Percentiles rank a stretch among this genome's conserved stretches.
These are phyloP conservation scores for Diaporthe ilicicola DNA, from an alignment of 2,329 filamentous ascomycete genomes.

Conservation along the genomic window DNA sequence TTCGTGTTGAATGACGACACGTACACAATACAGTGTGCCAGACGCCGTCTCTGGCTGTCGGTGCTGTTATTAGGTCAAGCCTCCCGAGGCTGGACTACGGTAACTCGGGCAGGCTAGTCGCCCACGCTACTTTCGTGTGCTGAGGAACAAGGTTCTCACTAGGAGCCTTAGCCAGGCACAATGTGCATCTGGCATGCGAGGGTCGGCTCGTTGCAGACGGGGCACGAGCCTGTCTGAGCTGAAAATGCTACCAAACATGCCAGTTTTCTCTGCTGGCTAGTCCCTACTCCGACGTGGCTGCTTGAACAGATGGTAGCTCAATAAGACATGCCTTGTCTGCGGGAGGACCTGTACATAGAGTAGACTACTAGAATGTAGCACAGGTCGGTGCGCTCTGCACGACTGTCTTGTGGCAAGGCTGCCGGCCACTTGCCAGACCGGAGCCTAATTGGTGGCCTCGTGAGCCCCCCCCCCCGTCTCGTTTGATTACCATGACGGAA, in stretches of 20 bases:
- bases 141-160: background rate
- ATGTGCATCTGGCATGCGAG: slow-evolving; percentile 4
- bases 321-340: background rate
- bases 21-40: slow-evolving; percentile 12
- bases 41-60: background rate
- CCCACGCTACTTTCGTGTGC: background rate
- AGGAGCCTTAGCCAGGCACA: slow-evolving; percentile 19
- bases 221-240: slow-evolving; percentile 12
- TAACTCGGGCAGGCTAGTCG: background rate
- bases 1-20: slow-evolving; percentile 23
- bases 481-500: slow-evolving; percentile 26
- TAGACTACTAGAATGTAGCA: background rate
- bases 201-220: slow-evolving; percentile 24
- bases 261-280: background rate
- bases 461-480: background rate
- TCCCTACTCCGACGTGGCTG: background rate
- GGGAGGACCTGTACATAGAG: background rate
- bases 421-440: background rate
- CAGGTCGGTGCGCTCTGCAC: slow-evolving; percentile 1
- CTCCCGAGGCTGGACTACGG: background rate
- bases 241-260: slow-evolving; percentile 9
- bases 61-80: background rate
- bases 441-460: slow-evolving; percentile 30
- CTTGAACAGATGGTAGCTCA: background rate
- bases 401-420: slow-evolving; percentile 27